Evolutionary conservation across 441 rosid species (phyloP).

Genomic region (Gossypium laxum): DNA sequence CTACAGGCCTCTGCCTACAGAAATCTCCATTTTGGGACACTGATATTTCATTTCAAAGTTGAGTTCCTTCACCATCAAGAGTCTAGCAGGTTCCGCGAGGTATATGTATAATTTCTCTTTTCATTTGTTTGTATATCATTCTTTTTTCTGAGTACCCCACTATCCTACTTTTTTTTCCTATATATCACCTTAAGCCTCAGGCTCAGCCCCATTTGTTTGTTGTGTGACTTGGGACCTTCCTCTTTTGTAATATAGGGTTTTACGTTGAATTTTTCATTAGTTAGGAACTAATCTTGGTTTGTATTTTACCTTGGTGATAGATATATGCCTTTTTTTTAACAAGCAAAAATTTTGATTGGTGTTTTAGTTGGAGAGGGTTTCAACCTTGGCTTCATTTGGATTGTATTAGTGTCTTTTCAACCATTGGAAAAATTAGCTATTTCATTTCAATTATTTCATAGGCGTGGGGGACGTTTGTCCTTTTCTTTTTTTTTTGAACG

Average conservation of each 20-base stretch:
- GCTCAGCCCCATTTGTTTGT: conserved; percentile 6
- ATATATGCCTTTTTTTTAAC: not conserved
- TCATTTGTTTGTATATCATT: conserved; percentile 20
- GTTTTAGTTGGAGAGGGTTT: not conserved
- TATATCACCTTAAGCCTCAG: not conserved
- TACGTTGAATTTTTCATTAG: not conserved
- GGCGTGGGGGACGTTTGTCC: not conserved
- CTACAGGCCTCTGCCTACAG: not conserved
- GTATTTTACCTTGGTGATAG: not conserved
- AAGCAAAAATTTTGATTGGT: conserved; percentile 3
- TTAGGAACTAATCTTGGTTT: not conserved
- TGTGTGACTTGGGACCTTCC: not conserved
- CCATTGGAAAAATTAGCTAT: not conserved
- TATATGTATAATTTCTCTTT: conserved; percentile 18
- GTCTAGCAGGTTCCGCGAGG: conserved; percentile 10
- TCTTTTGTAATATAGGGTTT: not conserved
- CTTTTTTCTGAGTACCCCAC: not conserved
- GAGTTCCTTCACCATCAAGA: not conserved
- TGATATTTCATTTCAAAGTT: not conserved
- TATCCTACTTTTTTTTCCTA: too few relatives aligned
- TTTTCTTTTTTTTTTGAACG: not conserved
- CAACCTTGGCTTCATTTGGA: not conserved
- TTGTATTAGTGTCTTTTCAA: not conserved
- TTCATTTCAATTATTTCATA: not conserved
- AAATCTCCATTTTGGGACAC: not conserved